A percentile compares a stretch with the other conserved stretches of the same genome.
phyloP scores from a whole-genome alignment of 768 basidiomycete genomes.

The Lentinula detonsa region DNA sequence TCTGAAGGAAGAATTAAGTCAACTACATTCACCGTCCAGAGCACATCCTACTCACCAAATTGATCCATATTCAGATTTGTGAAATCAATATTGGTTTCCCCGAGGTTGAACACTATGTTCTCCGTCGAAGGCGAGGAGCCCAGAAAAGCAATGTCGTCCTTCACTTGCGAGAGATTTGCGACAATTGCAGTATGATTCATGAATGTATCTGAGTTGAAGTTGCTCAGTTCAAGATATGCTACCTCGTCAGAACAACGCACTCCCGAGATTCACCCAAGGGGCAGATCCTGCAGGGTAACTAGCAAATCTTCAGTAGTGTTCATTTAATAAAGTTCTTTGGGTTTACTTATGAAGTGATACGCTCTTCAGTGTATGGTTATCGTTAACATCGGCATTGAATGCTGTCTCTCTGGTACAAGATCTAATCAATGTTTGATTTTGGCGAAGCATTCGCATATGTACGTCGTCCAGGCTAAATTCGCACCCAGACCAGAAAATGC shows the following conservation, averaged over 20 bases:
- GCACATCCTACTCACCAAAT: background rate
- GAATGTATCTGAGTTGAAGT: background rate
- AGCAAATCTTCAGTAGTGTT: background rate
- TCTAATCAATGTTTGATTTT: background rate
- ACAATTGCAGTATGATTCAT: conserved; percentile 4
- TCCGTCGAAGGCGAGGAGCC: background rate
- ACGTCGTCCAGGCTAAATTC: conserved; percentile 4
- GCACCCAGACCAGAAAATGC: background rate
- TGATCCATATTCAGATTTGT: conserved; percentile 1
- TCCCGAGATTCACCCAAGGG: conserved; percentile 2
- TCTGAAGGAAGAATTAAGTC: background rate
- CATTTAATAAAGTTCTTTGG: no score
- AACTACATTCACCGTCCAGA: background rate
- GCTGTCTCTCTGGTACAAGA: background rate
- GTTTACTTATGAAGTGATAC: background rate
- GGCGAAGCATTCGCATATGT: background rate
- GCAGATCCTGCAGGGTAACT: conserved; percentile 1
- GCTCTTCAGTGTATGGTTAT: background rate
- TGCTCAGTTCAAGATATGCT: background rate
- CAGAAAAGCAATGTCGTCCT: background rate
- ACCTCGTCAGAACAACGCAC: background rate
- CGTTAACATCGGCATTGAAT: background rate
- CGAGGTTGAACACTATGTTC: background rate
- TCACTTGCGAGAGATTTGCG: background rate
- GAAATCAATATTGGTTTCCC: conserved; percentile 4